Conservation (phyloP, 2,329 filamentous ascomycete species). For the Ophiostoma triangulosporum region DNA sequence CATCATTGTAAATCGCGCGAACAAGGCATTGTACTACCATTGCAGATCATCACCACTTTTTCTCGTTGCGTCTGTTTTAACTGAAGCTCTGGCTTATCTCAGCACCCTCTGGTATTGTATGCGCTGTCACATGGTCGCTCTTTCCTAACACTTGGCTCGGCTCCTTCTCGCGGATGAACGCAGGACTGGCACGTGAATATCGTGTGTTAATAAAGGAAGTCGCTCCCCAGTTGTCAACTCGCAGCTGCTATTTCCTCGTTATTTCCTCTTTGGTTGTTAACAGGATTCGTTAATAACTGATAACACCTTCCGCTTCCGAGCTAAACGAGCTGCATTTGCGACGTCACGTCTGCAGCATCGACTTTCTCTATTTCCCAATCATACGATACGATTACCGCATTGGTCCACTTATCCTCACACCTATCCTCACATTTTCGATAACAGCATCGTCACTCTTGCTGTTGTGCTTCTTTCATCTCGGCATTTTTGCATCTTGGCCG, state of each 20-base stretch:
- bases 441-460: background rate
- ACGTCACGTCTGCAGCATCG: background rate
- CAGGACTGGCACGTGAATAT: too few species aligned
- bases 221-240: background rate
- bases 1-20: too few species aligned
- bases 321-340: background rate
- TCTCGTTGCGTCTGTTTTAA: too few species aligned
- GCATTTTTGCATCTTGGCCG: background rate
- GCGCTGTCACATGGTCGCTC: too few species aligned
- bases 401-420: background rate
- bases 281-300: background rate
- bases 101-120: too few species aligned
- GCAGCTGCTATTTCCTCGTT: background rate
- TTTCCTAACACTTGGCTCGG: too few species aligned
- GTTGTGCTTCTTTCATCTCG: background rate
- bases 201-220: too few species aligned
- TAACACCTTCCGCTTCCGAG: background rate
- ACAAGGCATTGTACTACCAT: too few species aligned
- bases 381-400: background rate
- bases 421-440: background rate
- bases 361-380: background rate
- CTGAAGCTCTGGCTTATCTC: too few species aligned
- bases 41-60: too few species aligned
- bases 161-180: too few species aligned
- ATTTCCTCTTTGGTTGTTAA: background rate